Base-by-base conservation (phyloP, 2,329 filamentous ascomycete species). In the Dothideomycetidae sp. region DNA sequence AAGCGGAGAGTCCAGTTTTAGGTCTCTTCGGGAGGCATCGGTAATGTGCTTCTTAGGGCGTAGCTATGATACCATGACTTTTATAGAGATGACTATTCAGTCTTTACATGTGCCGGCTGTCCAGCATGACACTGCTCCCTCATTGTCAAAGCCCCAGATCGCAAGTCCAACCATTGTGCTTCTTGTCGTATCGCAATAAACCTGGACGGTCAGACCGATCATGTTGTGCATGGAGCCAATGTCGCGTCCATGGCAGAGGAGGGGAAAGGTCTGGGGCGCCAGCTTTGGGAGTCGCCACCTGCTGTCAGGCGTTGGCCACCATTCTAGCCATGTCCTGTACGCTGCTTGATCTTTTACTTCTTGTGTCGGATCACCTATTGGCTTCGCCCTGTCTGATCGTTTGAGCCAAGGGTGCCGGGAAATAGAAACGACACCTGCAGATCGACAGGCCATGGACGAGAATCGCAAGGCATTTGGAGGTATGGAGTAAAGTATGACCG, bases 1-100 rank as follows among this genome's bases (percentile, higher is more conserved):
- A 93, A 85, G 64, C 73, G 90, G 58, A 73, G 81, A 41, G 64
- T 78, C 38, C 75, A 38, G 18, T 93, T 93, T 56, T 93, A n/a
- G n/a, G n/a, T n/a, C n/a, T n/a, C n/a, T n/a, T n/a, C n/a, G n/a
- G n/a, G n/a, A n/a, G n/a, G n/a, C n/a, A n/a, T n/a, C n/a, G n/a
- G n/a, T n/a, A n/a, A n/a, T n/a, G n/a, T n/a, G n/a, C n/a, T n/a
- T n/a, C n/a, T n/a, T n/a, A n/a, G n/a, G n/a, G n/a, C n/a, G n/a
- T n/a, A n/a, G n/a, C n/a, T n/a, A n/a, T n/a, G n/a, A n/a, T n/a
- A n/a, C n/a, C n/a, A n/a, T n/a, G n/a, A n/a, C n/a, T n/a, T n/a
- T n/a, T n/a, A n/a, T n/a, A n/a, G n/a, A n/a, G n/a, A n/a, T n/a
- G n/a, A n/a, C n/a, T n/a, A n/a, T n/a, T 36, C 14, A 29, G n/a